Evolutionary conservation across 371 early-diverging fungal species (phyloP).

Genomic region (Syncephalastrum contaminatum): DNA sequence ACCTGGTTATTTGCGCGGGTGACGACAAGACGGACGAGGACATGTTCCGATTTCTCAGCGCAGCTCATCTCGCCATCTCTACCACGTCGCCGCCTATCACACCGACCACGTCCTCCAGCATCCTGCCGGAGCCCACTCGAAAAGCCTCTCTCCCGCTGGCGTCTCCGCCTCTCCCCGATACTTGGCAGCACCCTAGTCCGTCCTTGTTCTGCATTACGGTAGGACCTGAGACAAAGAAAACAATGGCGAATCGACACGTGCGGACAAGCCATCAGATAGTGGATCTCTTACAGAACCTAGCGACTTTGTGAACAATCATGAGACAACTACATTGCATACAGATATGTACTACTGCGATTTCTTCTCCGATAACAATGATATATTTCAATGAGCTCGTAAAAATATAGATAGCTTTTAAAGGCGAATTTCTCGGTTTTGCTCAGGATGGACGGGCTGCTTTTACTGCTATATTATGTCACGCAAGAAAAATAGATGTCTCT

Average conservation of each 20-base stretch:
- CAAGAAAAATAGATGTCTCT: no score
- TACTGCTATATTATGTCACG: no score
- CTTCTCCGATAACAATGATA: no score
- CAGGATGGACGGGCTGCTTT: no score
- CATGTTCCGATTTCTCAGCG: slow-evolving; percentile 68
- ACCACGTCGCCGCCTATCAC: not conserved
- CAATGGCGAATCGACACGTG: slow-evolving; percentile 82
- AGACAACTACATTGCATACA: no score
- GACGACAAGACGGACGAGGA: slow-evolving; percentile 98
- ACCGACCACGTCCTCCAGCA: slow-evolving; percentile 2
- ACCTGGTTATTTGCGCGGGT: slow-evolving; percentile 95
- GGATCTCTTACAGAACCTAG: slow-evolving; percentile 12
- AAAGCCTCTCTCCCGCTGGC: not conserved
- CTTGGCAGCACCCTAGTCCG: slow-evolving; percentile 10
- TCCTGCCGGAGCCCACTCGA: not conserved
- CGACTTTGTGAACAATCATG: not conserved
- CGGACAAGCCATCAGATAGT: slow-evolving; percentile 49
- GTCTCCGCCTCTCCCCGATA: slow-evolving; percentile 9
- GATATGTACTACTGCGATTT: no score
- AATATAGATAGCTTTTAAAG: no score
- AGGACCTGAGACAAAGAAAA: slow-evolving; percentile 78
- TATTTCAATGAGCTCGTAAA: no score
- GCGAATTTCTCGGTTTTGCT: no score
- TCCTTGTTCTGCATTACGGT: slow-evolving; percentile 69
- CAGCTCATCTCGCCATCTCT: not conserved